Base-by-base conservation (phyloP, 306 rosid genomes). In the Dalbergia cochinchinensis region DNA sequence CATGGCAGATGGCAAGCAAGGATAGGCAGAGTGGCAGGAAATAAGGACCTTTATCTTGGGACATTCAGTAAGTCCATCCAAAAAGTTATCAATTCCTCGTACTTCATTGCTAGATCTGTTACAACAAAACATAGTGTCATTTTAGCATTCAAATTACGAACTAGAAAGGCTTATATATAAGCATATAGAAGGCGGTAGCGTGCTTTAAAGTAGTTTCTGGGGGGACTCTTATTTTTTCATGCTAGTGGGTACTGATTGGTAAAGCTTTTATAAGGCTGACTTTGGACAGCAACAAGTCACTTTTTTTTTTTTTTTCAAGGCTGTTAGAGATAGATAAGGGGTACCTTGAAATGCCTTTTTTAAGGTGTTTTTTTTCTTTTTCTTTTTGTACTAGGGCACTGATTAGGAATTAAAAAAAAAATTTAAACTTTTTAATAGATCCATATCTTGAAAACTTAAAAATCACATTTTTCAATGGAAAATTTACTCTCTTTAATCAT, bases 1-100 rank as follows among this genome's bases (percentile, higher is more conserved):
- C 97, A 94, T 74, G 98, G 98, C 11, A 87, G 98, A 84, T 94
- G 98, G 98, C 98, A 94, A 88, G 98, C 98, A 76, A 87, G 98
- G 80, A 94, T 94, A 54, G 97, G 97, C 64, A 80, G 98, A 64
- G 97, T 94, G 11, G 98, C 98, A 5, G 97, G 98, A 82, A 94
- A 94, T 84, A 94, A 93, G 69, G 98, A 94, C 88, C 94, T 94
- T 54, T 92, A 94, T 85, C 97, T 94, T 12, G 98, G 98, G 60
- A 94, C 98, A 61, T 94, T 94, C 83, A 91, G 98, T 94, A 80
- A 86, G 93, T 85, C 45, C 64, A 45, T 68, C 19, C 65, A 22
- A 22, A 58, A 41, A 67, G 44, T 57, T 67, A 10, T 69, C 31
- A 78, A 16, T 54, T 67, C 66, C 80, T 16, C 69, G 39, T 31